Conservation (phyloP, 2,329 filamentous ascomycete species). For the Akanthomyces muscarius region DNA sequence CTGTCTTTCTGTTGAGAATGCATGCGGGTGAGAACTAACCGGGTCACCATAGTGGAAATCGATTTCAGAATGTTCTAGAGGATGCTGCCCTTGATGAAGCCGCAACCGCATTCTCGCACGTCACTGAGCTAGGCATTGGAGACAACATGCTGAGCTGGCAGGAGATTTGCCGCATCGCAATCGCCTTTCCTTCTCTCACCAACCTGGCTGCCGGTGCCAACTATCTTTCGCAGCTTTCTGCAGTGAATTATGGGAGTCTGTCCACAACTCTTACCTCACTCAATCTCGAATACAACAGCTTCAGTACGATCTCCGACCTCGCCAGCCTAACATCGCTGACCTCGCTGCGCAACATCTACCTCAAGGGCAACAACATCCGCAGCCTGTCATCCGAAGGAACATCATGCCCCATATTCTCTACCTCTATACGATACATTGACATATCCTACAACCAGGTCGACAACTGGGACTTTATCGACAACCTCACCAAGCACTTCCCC, state of each 20-base stretch:
- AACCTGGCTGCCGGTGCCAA: slow-evolving; percentile 55
- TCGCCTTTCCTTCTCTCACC: slow-evolving; percentile 50
- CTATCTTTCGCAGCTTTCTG: slow-evolving; percentile 50
- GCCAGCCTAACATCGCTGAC: slow-evolving; percentile 47
- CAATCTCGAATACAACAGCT: slow-evolving; percentile 68
- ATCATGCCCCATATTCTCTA: slow-evolving; percentile 45
- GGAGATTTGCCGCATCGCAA: slow-evolving; percentile 53
- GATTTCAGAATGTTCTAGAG: slow-evolving; percentile 49
- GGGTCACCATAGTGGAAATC: slow-evolving; percentile 61
- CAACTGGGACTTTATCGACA: slow-evolving; percentile 71
- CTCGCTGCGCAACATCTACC: slow-evolving; percentile 56
- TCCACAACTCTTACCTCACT: slow-evolving; percentile 55
- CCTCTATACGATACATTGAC: slow-evolving; percentile 61
- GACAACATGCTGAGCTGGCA: slow-evolving; percentile 65
- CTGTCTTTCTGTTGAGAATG: background rate
- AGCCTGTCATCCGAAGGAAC: slow-evolving; percentile 29
- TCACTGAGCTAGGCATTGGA: slow-evolving; percentile 61
- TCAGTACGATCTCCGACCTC: slow-evolving; percentile 57
- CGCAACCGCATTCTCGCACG: slow-evolving; percentile 41
- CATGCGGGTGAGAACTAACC: background rate
- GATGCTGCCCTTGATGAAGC: slow-evolving; percentile 30
- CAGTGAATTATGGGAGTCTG: slow-evolving; percentile 37
- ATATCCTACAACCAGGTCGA: slow-evolving; percentile 67
- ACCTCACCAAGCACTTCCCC: slow-evolving; percentile 64
- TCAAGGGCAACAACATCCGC: slow-evolving; percentile 74